Conservation (phyloP, 805 yeast species). For the Saccharomyces mikatae region DNA sequence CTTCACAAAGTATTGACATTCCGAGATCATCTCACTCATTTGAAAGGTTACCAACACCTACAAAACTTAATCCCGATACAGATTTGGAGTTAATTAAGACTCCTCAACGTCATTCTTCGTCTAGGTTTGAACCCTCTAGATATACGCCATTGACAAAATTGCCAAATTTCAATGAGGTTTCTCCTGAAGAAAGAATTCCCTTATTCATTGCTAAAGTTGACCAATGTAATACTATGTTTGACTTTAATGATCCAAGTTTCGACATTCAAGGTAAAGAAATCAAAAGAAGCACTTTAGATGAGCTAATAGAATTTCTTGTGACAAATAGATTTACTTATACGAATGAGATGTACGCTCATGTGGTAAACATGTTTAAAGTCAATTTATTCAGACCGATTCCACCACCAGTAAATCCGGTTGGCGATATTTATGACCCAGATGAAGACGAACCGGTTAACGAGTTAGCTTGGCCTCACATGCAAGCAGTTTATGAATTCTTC, state of each 20-base stretch:
- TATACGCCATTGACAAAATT: constrained; percentile 61
- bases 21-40: constrained; percentile 42
- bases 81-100: constrained; percentile 75
- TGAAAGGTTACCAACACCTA: constrained; percentile 52
- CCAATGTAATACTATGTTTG: constrained; percentile 91
- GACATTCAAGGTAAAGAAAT: constrained; percentile 90
- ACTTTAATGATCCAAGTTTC: constrained; percentile 85
- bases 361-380: constrained; percentile 79
- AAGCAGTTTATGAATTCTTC: constrained; percentile 89
- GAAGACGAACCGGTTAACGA: constrained; percentile 97
- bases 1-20: constrained; percentile 27
- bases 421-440: constrained; percentile 94
- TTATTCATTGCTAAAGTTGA: constrained; percentile 82
- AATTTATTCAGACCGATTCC: constrained; percentile 94
- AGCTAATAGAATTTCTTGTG: constrained; percentile 79
- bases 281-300: constrained; percentile 79
- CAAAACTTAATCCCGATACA: constrained; percentile 46
- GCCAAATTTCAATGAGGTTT: constrained; percentile 83
- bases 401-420: constrained; percentile 95
- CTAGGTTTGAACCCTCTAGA: constrained; percentile 76
- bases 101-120: constrained; percentile 87
- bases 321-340: constrained; percentile 77
- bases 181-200: constrained; percentile 63
- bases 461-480: constrained; percentile 99
- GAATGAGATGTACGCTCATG: constrained; percentile 82